Evolutionary conservation across 2,329 filamentous ascomycete genomes (phyloP).

Genomic region (Hypoxylon sp.): DNA sequence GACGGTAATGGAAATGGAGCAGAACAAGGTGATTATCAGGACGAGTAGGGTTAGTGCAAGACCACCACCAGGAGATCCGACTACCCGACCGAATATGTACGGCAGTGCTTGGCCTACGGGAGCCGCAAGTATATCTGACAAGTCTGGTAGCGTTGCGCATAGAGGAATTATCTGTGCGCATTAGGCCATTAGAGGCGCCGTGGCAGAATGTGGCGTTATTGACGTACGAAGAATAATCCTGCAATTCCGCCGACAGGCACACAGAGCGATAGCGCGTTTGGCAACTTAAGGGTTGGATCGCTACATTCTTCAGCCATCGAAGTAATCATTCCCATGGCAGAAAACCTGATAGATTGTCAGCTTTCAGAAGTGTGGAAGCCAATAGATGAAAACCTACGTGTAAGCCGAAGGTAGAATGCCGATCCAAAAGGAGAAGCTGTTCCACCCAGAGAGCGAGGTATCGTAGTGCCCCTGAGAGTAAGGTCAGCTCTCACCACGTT

Average conservation of each 20-base stretch:
- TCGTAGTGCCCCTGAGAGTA: slow-evolving; percentile 66
- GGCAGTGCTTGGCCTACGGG: slow-evolving; percentile 69
- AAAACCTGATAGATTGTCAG: slow-evolving; percentile 59
- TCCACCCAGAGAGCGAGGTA: slow-evolving; percentile 69
- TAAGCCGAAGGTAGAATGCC: slow-evolving; percentile 72
- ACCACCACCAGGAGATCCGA: slow-evolving; percentile 66
- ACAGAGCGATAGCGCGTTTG: slow-evolving; percentile 66
- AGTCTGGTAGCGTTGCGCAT: slow-evolving; percentile 61
- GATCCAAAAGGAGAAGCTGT: slow-evolving; percentile 73
- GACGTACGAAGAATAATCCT: slow-evolving; percentile 66
- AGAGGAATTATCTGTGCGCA: slow-evolving; percentile 64
- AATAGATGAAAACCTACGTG: slow-evolving; percentile 54
- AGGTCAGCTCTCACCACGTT: neutral
- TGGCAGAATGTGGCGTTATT: neutral
- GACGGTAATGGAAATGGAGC: slow-evolving; percentile 76
- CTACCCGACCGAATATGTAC: slow-evolving; percentile 66
- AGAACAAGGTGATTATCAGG: slow-evolving; percentile 70
- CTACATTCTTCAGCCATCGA: slow-evolving; percentile 74
- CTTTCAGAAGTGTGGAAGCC: neutral
- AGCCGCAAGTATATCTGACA: slow-evolving; percentile 62
- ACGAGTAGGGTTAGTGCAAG: slow-evolving; percentile 68
- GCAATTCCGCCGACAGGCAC: slow-evolving; percentile 68
- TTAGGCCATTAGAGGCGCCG: neutral
- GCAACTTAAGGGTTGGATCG: slow-evolving; percentile 66
- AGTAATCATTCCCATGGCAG: slow-evolving; percentile 73